phyloP scores from a whole-genome alignment of 805 yeast species.

The Ogataea angusta region DNA sequence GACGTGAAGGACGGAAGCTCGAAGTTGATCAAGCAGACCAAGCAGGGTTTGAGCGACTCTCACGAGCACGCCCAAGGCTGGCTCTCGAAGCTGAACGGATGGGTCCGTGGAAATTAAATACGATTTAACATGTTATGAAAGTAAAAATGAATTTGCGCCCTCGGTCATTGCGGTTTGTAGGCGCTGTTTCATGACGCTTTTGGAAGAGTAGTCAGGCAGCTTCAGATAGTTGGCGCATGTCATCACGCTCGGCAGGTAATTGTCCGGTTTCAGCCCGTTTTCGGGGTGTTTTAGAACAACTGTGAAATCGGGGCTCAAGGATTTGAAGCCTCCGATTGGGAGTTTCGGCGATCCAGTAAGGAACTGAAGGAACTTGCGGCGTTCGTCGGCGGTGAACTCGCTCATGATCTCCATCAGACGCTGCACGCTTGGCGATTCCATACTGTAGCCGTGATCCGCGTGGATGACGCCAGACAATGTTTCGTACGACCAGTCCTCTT shows the following conservation, averaged over 20 bases:
- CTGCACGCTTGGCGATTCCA: constrained; percentile 62
- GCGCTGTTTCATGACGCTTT: constrained; percentile 54
- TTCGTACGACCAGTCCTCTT: constrained; percentile 81
- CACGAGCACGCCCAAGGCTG: constrained; percentile 23
- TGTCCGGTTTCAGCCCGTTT: constrained; percentile 63
- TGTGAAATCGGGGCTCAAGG: constrained; percentile 77
- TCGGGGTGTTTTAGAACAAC: constrained; percentile 86
- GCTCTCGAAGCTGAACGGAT: constrained; percentile 19
- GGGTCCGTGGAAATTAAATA: constrained; percentile 21
- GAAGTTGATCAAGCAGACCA: constrained; percentile 15
- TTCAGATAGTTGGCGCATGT: constrained; percentile 95
- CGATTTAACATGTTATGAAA: constrained; percentile 47
- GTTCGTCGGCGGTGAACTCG: constrained; percentile 49
- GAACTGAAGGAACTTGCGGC: constrained; percentile 77
- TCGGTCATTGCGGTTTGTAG: constrained; percentile 73
- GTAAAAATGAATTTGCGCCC: constrained; percentile 83
- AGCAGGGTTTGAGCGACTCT: constrained; percentile 17
- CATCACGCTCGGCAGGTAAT: constrained; percentile 94
- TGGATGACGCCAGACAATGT: constrained; percentile 58
- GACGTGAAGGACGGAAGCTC: constrained; percentile 12
- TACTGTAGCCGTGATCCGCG: constrained; percentile 88
- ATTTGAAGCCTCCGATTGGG: constrained; percentile 91
- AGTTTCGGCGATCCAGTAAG: constrained; percentile 90
- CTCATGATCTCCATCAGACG: constrained; percentile 61
- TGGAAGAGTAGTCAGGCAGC: constrained; percentile 74